phyloP scores from a whole-genome alignment of 2,329 filamentous ascomycete species.

The Pseudogymnoascus sp. region DNA sequence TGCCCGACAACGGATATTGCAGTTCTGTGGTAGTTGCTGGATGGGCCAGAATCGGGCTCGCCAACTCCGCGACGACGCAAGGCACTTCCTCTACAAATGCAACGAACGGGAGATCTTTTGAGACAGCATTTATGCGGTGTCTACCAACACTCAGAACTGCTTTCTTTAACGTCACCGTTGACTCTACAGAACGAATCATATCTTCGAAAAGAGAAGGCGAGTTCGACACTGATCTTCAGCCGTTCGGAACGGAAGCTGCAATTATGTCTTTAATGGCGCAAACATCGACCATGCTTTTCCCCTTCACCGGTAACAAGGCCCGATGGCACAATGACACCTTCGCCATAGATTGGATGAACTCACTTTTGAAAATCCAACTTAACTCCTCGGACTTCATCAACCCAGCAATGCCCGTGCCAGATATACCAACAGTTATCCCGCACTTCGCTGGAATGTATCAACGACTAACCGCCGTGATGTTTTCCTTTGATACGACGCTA shows the following conservation, averaged over 20 bases:
- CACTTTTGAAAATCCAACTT: conserved; percentile 32
- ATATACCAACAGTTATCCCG: conserved; percentile 21
- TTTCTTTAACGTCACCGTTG: conserved; percentile 30
- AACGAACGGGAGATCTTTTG: not conserved
- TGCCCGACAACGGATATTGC: conserved; percentile 14
- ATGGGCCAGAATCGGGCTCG: conserved; percentile 15
- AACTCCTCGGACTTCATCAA: conserved; percentile 31
- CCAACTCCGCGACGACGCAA: not conserved
- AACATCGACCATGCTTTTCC: not conserved
- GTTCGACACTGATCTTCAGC: not conserved
- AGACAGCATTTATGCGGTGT: conserved; percentile 28
- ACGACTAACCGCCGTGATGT: conserved; percentile 35
- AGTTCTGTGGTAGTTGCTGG: conserved; percentile 11
- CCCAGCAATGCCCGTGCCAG: conserved; percentile 29
- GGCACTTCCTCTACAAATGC: not conserved
- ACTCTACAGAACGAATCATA: conserved; percentile 26
- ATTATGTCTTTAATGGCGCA: not conserved
- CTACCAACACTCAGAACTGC: conserved; percentile 27
- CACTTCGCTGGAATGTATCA: conserved; percentile 28
- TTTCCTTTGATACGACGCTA: conserved; percentile 36
- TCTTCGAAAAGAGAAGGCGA: conserved; percentile 11
- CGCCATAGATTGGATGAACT: conserved; percentile 39
- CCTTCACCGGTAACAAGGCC: not conserved
- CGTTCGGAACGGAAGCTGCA: conserved; percentile 1
- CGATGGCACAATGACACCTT: conserved; percentile 42